phyloP scores from a whole-genome alignment of 352 stramenopile species.

The Phytopythium aichiense region DNA sequence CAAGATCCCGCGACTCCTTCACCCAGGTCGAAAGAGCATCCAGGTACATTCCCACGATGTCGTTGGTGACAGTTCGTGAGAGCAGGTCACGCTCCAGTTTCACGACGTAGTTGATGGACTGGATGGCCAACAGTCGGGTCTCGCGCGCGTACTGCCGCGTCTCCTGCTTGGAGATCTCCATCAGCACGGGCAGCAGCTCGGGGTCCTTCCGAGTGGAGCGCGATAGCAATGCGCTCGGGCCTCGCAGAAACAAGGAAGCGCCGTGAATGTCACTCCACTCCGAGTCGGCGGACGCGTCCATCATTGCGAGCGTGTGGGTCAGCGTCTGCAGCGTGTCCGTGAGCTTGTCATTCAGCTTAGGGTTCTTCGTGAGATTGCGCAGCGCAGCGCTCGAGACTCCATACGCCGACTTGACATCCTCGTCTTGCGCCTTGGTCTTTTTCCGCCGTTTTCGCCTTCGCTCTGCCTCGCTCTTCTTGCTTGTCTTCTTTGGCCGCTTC shows the following conservation, averaged over 20 bases:
- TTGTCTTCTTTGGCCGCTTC: slow-evolving; percentile 1
- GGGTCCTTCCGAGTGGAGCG: slow-evolving; percentile 51
- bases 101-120: slow-evolving; percentile 85
- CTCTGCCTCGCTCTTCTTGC: slow-evolving; percentile 22
- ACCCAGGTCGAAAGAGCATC: slow-evolving; percentile 38
- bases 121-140: slow-evolving; percentile 56
- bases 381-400: slow-evolving; percentile 65
- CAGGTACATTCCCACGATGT: slow-evolving; percentile 58
- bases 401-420: slow-evolving; percentile 48
- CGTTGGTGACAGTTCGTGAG: slow-evolving; percentile 34
- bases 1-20: slow-evolving; percentile 4
- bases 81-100: slow-evolving; percentile 78
- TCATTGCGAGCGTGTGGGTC: slow-evolving; percentile 83
- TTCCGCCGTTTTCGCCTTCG: slow-evolving; percentile 34
- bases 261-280: slow-evolving; percentile 58
- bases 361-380: slow-evolving; percentile 45
- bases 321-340: slow-evolving; percentile 68
- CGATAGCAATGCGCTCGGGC: slow-evolving; percentile 12
- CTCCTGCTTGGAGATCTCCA: slow-evolving; percentile 43
- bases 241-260: slow-evolving; percentile 49
- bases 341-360: slow-evolving; percentile 37
- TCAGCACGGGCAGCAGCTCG: slow-evolving; percentile 46
- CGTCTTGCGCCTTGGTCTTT: slow-evolving; percentile 32
- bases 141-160: slow-evolving; percentile 32
- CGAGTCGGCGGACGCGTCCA: slow-evolving; percentile 73